These are phyloP conservation scores for Scheffersomyces amazonensis DNA, from an alignment of 805 yeast species.

Conservation along the genomic window DNA sequence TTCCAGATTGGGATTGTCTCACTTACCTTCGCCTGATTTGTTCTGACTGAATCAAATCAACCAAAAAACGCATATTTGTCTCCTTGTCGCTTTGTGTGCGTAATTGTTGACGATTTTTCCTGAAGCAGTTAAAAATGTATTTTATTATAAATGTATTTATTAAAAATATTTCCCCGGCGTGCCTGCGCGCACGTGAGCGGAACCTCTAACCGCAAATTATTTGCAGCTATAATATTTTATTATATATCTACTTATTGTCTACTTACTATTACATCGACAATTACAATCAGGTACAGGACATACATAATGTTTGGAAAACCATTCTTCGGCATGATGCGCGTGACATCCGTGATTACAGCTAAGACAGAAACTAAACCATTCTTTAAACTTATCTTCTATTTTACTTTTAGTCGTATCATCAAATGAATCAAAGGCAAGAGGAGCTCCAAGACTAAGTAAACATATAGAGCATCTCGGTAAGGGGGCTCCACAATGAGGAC, in stretches of 20 bases:
- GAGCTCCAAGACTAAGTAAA: conserved; percentile 70
- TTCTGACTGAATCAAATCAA: background rate
- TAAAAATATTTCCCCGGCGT: too few species aligned
- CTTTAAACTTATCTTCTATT: conserved; percentile 50
- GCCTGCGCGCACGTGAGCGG: too few species aligned
- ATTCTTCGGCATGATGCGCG: conserved; percentile 92
- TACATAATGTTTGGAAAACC: conserved; percentile 84
- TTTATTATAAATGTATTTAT: too few species aligned
- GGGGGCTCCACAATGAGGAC: conserved; percentile 86
- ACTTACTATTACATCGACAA: conserved; percentile 72
- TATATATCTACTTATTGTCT: too few species aligned
- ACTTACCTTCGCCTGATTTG: too few species aligned
- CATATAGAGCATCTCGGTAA: conserved; percentile 92
- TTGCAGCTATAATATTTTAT: too few species aligned
- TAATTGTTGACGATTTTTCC: background rate
- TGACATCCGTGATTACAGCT: conserved; percentile 93
- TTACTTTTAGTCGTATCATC: conserved; percentile 20
- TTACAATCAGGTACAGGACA: conserved; percentile 95
- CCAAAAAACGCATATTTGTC: too few species aligned
- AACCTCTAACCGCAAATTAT: too few species aligned
- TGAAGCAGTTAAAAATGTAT: too few species aligned
- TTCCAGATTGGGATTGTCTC: too few species aligned
- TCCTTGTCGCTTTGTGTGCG: too few species aligned
- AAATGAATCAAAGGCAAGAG: conserved; percentile 44
- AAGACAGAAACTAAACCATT: conserved; percentile 91